These are phyloP conservation scores for Hygrophila difformis DNA, from an alignment of 257 asterid species.

Conservation along the genomic window DNA sequence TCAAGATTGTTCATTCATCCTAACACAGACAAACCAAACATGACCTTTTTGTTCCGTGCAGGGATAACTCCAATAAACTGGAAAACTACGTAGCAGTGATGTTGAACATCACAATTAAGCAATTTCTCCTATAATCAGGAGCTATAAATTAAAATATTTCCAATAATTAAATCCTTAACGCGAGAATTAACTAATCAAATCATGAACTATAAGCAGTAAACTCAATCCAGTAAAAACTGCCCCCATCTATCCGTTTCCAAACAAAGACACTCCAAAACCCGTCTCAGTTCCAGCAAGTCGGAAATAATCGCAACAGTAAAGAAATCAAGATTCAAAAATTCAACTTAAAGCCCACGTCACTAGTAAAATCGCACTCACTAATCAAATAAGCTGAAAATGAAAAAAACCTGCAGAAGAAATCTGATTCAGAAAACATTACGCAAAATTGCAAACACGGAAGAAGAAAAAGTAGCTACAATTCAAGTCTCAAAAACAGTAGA, in stretches of 20 bases:
- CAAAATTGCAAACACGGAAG: constrained; percentile 9
- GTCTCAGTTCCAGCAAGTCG: too few species aligned
- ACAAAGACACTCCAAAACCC: too few species aligned
- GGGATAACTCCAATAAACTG: neutral
- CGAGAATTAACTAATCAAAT: too few species aligned
- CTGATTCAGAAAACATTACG: neutral
- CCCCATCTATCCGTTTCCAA: too few species aligned
- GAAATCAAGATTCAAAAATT: too few species aligned
- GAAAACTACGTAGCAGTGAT: neutral
- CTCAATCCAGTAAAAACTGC: neutral
- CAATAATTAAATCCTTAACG: too few species aligned
- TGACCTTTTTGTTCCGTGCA: too few species aligned
- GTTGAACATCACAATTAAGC: constrained; percentile 4
- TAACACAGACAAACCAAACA: neutral
- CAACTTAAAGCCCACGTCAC: constrained; percentile 15
- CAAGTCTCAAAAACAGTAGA: neutral
- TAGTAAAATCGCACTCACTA: constrained; percentile 7
- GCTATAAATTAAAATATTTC: too few species aligned
- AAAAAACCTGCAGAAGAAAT: too few species aligned
- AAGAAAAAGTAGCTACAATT: neutral
- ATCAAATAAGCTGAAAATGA: constrained; percentile 12
- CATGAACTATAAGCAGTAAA: neutral
- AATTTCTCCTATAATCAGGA: constrained; percentile 6
- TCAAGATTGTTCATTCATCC: constrained; percentile 1
- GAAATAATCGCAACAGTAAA: too few species aligned